These are phyloP conservation scores for Aspergillus quadricinctus DNA, from an alignment of 2,329 filamentous ascomycete genomes.

Conservation along the genomic window DNA sequence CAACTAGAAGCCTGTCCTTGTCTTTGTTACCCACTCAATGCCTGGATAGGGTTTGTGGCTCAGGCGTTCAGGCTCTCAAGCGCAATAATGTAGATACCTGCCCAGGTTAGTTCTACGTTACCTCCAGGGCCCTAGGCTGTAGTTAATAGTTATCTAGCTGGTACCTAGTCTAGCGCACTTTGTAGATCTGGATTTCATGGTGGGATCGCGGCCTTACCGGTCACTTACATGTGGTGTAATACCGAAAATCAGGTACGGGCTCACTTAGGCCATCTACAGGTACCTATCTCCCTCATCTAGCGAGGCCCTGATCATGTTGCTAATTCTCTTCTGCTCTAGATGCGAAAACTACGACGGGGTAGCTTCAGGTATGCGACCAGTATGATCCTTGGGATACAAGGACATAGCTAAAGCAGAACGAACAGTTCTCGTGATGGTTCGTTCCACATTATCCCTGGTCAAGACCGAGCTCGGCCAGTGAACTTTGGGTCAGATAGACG, in stretches of 20 bases:
- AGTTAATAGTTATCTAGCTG: not conserved
- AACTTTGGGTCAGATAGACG: not conserved
- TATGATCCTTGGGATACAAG: not conserved
- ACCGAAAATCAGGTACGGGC: not conserved
- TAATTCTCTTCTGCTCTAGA: not conserved
- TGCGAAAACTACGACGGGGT: no score
- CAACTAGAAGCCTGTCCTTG: not conserved
- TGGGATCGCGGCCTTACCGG: constrained; percentile 10
- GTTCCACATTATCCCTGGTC: not conserved
- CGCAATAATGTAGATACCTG: not conserved
- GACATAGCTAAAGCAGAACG: not conserved
- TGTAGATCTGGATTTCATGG: constrained; percentile 12
- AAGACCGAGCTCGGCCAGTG: not conserved
- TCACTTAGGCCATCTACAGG: not conserved
- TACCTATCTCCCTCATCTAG: not conserved
- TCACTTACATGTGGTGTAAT: not conserved
- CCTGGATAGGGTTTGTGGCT: not conserved
- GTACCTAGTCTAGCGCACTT: not conserved
- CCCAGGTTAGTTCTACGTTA: no score
- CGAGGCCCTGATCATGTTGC: not conserved
- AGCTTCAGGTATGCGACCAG: no score
- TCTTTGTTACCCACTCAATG: not conserved
- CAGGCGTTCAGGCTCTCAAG: not conserved
- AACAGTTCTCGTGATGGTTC: not conserved
- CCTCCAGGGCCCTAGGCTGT: not conserved